Evolutionary conservation across 164 flowering plant species (phyloP), one percentile per base, ranked within the genome.

Genomic region (Nymphaea colorata): DNA sequence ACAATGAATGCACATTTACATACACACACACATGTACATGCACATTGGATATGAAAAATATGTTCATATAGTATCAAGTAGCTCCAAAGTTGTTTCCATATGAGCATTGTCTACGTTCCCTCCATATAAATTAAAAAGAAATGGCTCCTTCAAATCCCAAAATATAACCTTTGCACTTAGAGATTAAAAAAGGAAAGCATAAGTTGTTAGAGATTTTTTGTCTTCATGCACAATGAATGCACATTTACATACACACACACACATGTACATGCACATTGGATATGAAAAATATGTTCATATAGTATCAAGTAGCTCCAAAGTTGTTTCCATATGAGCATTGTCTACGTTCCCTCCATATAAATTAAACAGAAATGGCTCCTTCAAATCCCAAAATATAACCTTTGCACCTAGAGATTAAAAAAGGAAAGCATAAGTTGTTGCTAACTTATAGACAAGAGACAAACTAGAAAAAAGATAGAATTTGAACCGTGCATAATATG

Each of bases 351-450:
- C 89, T 67, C 79, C 83, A 75, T 91, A 91, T 68, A 91, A 72
- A 57, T 67, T 70, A 70, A 61, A 79, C 18, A 91, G 75, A 72
- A 87, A 85, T 14, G 75, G 66, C 42, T 89, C 83, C 67, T 89
- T 84, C 72, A 91, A 70, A 73, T 89, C 98, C 91, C 89, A 89
- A 71, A 86, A 91, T 43, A 89, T 77, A 69, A 81, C 79, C 79
- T 76, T 87, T 74, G 84, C 72, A 68, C 92, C 98, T 91, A 68
- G 44, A 77, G 69, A 73, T 43, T 10, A 67, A 61, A 65, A 25
- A 25, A 25, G 36, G 36, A 1, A 25, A 25, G 36, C 36, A 25
- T 25, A 25, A 25, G 36, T 25, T 25, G 36, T 25, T 25, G 36
- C 36, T 25, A 25, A 25, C 36, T 25, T 25, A 25, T 25, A 1